These are phyloP conservation scores for Blakeslea trispora DNA, from an alignment of 371 early-diverging fungal genomes.

Conservation along the genomic window DNA sequence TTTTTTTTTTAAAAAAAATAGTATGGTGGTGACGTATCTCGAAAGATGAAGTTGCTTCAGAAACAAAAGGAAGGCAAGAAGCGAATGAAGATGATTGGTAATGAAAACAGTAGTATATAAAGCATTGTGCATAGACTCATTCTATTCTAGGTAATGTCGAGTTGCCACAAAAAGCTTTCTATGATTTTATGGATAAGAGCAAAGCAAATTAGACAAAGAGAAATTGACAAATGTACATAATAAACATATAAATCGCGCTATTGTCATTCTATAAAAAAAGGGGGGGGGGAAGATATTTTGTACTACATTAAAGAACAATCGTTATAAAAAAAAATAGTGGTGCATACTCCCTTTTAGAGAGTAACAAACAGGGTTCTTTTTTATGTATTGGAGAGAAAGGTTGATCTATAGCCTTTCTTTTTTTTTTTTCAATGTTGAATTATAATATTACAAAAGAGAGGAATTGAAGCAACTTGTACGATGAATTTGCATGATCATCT, in stretches of 20 bases:
- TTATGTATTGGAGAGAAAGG: too few relatives aligned
- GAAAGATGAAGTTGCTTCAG: constrained; percentile 90
- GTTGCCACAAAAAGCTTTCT: constrained; percentile 73
- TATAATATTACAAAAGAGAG: too few relatives aligned
- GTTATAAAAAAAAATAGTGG: too few relatives aligned
- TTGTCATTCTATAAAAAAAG: neutral
- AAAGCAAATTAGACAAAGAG: constrained; percentile 12
- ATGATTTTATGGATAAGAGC: constrained; percentile 65
- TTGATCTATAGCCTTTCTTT: too few relatives aligned
- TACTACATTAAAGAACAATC: too few relatives aligned
- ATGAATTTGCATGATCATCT: too few relatives aligned
- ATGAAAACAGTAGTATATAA: constrained; percentile 5
- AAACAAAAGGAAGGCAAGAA: constrained; percentile 92
- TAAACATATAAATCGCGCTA: neutral
- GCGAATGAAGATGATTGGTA: constrained; percentile 75
- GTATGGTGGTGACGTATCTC: constrained; percentile 93
- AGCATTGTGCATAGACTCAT: neutral
- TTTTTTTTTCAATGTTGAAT: too few relatives aligned
- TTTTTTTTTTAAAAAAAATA: constrained; percentile 22
- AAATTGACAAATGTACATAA: too few relatives aligned
- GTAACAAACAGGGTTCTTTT: too few relatives aligned
- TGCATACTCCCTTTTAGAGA: too few relatives aligned
- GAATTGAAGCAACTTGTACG: too few relatives aligned
- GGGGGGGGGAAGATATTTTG: too few relatives aligned
- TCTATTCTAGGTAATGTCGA: constrained; percentile 64